phyloP scores from a whole-genome alignment of 352 stramenopile genomes.

The Pythium biforme region DNA sequence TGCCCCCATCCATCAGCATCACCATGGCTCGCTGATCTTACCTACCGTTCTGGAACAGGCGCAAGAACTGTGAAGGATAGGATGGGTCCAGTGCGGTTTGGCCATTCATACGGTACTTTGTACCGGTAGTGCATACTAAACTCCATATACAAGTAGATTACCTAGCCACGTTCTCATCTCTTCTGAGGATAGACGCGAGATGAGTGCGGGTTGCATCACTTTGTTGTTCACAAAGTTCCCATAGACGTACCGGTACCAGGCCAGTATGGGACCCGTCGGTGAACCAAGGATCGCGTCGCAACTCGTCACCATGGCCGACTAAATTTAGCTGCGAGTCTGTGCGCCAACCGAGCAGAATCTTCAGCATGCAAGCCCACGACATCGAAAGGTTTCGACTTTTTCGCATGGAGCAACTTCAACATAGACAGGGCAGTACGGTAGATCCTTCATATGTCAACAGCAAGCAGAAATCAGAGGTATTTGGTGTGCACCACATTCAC shows the following conservation, averaged over 20 bases:
- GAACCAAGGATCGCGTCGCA: background rate
- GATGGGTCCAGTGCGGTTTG: conserved; percentile 17
- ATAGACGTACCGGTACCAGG: too few species aligned
- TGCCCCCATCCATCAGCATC: conserved; percentile 18
- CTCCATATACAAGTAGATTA: conserved; percentile 23
- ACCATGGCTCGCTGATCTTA: conserved; percentile 10
- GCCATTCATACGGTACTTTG: conserved; percentile 9
- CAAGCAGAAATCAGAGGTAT: background rate
- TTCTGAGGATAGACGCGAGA: conserved; percentile 15
- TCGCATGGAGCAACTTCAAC: conserved; percentile 24
- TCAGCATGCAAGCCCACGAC: background rate
- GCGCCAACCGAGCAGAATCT: conserved; percentile 2
- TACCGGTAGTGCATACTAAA: conserved; percentile 16
- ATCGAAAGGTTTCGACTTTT: conserved; percentile 1
- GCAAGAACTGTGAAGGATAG: background rate
- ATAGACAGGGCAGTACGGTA: conserved; percentile 3
- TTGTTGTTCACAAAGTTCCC: background rate
- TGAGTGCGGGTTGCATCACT: background rate
- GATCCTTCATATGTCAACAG: background rate
- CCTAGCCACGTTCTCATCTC: conserved; percentile 12
- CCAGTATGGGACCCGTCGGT: background rate
- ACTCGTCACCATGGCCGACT: background rate
- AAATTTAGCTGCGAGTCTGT: background rate
- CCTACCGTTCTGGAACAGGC: conserved; percentile 4
- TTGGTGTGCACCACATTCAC: conserved; percentile 2